phyloP scores from a whole-genome alignment of 2,329 filamentous ascomycete genomes.

The Lizonia empirigonia region DNA sequence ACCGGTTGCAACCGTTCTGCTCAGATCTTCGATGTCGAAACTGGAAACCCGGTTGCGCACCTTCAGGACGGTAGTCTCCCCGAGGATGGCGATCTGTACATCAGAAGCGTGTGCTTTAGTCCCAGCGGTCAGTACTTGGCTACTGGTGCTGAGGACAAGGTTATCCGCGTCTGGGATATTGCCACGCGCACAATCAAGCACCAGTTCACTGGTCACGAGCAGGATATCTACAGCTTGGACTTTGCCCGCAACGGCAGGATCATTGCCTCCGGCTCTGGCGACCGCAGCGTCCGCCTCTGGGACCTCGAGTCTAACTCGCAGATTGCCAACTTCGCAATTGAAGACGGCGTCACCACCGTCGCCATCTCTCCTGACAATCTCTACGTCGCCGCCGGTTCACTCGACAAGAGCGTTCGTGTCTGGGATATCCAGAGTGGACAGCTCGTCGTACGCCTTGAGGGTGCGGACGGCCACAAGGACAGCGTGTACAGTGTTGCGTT shows the following conservation, averaged over 20 bases:
- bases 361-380: constrained; percentile 96
- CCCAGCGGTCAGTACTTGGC: constrained; percentile 92
- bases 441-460: constrained; percentile 89
- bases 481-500: constrained; percentile 97
- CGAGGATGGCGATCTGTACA: constrained; percentile 90
- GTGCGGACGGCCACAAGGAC: constrained; percentile 92
- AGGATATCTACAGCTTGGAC: constrained; percentile 97
- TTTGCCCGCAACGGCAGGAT: constrained; percentile 92
- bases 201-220: constrained; percentile 94
- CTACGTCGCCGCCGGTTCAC: constrained; percentile 89
- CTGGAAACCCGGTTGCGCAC: constrained; percentile 84
- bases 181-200: constrained; percentile 80
- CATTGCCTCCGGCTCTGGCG: constrained; percentile 94
- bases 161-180: constrained; percentile 98
- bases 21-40: constrained; percentile 95
- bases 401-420: constrained; percentile 97
- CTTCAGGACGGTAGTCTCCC: constrained; percentile 88
- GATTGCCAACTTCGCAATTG: constrained; percentile 85
- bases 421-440: constrained; percentile 91
- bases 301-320: constrained; percentile 86
- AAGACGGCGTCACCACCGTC: constrained; percentile 96
- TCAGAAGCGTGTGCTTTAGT: constrained; percentile 97
- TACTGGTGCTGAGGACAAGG: constrained; percentile 95
- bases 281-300: constrained; percentile 94
- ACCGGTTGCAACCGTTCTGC: constrained; percentile 98